Conservation (phyloP, 768 basidiomycete species). For the Termitomyces heimii region DNA sequence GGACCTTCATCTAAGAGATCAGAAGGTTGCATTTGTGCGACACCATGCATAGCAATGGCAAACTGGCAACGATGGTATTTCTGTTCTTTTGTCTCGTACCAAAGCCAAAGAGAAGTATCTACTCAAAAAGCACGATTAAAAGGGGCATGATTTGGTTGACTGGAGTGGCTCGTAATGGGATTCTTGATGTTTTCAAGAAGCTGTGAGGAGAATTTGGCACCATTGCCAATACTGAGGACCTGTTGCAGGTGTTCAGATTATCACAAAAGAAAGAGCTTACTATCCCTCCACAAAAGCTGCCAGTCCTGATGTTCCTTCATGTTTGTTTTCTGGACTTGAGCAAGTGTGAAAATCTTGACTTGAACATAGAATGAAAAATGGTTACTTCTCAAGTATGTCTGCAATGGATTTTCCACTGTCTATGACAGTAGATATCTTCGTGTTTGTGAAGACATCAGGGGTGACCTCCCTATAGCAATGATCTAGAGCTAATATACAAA, state of each 20-base stretch:
- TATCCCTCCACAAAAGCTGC: constrained; percentile 19
- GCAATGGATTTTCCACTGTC: constrained; percentile 23
- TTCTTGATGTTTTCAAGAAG: constrained; percentile 22
- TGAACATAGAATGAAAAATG: too few relatives aligned
- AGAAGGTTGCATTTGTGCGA: not conserved
- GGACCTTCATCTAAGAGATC: not conserved
- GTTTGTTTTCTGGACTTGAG: constrained; percentile 20
- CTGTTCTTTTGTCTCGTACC: not conserved
- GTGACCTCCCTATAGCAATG: too few relatives aligned
- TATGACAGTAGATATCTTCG: constrained; percentile 25
- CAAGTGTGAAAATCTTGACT: not conserved
- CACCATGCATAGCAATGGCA: not conserved
- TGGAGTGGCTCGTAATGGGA: constrained; percentile 12
- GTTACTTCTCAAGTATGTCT: constrained; percentile 21
- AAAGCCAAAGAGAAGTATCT: not conserved
- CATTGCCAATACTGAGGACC: constrained; percentile 15
- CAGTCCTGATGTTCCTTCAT: constrained; percentile 22
- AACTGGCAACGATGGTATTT: constrained; percentile 3
- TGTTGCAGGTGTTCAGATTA: not conserved
- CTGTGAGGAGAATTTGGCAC: constrained; percentile 19
- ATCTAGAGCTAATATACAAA: constrained; percentile 28
- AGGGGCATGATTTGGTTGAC: constrained; percentile 13
- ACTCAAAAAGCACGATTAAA: constrained; percentile 1
- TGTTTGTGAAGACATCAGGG: too few relatives aligned
- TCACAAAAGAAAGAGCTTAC: constrained; percentile 8